These are phyloP conservation scores for Yamadazyma sp. DNA, from an alignment of 805 yeast genomes.

Conservation along the genomic window DNA sequence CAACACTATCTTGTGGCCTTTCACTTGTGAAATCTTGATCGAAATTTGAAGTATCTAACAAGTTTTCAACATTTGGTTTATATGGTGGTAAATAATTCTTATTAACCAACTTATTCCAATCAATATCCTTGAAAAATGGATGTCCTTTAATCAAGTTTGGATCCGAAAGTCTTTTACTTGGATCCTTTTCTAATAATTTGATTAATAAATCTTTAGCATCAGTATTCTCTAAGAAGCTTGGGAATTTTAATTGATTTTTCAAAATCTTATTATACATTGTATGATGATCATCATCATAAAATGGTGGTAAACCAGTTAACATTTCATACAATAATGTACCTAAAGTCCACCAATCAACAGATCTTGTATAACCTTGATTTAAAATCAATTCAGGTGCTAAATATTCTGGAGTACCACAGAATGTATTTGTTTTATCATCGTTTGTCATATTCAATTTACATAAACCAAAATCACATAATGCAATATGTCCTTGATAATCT, in stretches of 20 bases:
- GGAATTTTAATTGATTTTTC: constrained; percentile 85
- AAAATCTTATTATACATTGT: constrained; percentile 92
- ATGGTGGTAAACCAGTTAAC: constrained; percentile 97
- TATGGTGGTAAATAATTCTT: constrained; percentile 95
- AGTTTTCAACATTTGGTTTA: constrained; percentile 84
- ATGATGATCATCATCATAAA: constrained; percentile 89
- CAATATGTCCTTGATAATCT: constrained; percentile 97
- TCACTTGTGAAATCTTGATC: constrained; percentile 91
- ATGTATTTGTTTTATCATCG: constrained; percentile 84
- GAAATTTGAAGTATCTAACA: constrained; percentile 89
- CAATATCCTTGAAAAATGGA: constrained; percentile 82
- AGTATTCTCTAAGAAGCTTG: constrained; percentile 72
- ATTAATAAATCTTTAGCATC: constrained; percentile 80
- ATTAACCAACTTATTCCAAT: constrained; percentile 78
- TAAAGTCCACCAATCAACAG: constrained; percentile 98
- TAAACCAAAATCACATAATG: constrained; percentile 94
- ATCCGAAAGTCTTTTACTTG: constrained; percentile 73
- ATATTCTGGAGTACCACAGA: constrained; percentile 98
- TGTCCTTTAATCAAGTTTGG: constrained; percentile 82
- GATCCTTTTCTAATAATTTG: constrained; percentile 80
- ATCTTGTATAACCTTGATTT: constrained; percentile 92
- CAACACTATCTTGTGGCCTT: constrained; percentile 92
- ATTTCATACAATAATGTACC: constrained; percentile 92
- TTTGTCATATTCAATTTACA: constrained; percentile 94
- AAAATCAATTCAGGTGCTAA: constrained; percentile 90